phyloP scores from a whole-genome alignment of 2,329 filamentous ascomycete genomes.

The Penicillium sp. region DNA sequence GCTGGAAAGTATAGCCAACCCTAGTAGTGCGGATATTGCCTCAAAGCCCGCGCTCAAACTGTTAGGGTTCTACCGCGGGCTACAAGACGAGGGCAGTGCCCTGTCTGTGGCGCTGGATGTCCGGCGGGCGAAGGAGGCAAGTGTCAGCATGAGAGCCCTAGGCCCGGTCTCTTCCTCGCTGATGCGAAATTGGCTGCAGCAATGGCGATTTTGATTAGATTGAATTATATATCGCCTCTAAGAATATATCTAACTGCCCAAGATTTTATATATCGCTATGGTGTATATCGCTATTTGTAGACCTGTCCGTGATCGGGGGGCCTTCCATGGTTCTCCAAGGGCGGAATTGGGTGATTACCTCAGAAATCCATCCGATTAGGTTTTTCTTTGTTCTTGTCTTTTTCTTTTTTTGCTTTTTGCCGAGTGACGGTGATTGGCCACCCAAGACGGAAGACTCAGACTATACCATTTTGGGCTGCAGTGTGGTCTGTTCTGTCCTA shows the following conservation, averaged over 20 bases:
- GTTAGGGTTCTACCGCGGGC: conserved; percentile 48
- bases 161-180: conserved; percentile 44
- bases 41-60: conserved; percentile 54
- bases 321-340: neutral
- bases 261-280: neutral
- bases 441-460: no score
- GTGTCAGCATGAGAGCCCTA: conserved; percentile 46
- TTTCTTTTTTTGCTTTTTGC: neutral
- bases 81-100: conserved; percentile 27
- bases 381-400: neutral
- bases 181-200: conserved; percentile 43
- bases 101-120: conserved; percentile 45
- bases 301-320: neutral
- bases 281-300: no score
- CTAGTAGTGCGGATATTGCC: conserved; percentile 38
- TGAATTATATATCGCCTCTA: neutral
- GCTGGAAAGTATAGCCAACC: conserved; percentile 44
- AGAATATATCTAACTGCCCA: neutral
- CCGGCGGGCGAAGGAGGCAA: conserved; percentile 41
- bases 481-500: neutral
- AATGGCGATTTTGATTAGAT: conserved; percentile 19
- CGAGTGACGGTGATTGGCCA: conserved; percentile 2
- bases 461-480: neutral
- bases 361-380: neutral
- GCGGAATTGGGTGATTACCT: neutral